Evolutionary conservation across 768 basidiomycete species (phyloP).

Genomic region (Pulveroboletus sp.): DNA sequence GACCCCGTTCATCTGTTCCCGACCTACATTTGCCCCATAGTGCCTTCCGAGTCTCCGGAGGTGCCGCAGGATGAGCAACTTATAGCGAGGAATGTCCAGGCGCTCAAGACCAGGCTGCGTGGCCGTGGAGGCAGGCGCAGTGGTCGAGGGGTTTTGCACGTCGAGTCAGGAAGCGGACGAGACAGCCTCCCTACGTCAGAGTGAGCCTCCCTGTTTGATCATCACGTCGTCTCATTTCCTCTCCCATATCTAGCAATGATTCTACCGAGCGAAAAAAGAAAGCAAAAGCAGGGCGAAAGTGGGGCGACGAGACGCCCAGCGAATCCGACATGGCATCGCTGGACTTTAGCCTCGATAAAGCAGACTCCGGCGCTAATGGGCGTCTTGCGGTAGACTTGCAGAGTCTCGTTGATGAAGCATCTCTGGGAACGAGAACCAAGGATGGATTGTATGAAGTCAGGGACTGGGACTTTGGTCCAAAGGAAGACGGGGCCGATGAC

Average conservation of each 20-base stretch:
- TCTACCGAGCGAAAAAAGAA: slow-evolving; percentile 58
- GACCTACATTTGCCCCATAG: slow-evolving; percentile 22
- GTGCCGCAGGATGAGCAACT: slow-evolving; percentile 74
- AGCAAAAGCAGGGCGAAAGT: slow-evolving; percentile 78
- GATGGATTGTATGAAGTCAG: slow-evolving; percentile 74
- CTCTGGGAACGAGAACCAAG: slow-evolving; percentile 69
- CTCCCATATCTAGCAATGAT: slow-evolving; percentile 52
- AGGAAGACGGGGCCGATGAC: slow-evolving; percentile 41
- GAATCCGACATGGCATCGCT: slow-evolving; percentile 90
- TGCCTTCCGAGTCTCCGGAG: slow-evolving; percentile 46
- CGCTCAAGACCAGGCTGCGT: slow-evolving; percentile 79
- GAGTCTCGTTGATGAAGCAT: slow-evolving; percentile 61
- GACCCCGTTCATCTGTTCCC: not conserved
- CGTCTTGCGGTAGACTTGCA: slow-evolving; percentile 46
- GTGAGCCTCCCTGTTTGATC: slow-evolving; percentile 39
- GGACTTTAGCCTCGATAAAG: slow-evolving; percentile 74
- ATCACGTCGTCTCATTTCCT: not conserved
- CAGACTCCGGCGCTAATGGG: slow-evolving; percentile 31
- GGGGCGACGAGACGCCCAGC: slow-evolving; percentile 78
- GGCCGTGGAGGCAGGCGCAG: slow-evolving; percentile 63
- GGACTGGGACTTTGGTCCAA: slow-evolving; percentile 77
- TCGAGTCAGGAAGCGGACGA: slow-evolving; percentile 49
- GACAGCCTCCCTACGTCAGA: slow-evolving; percentile 67
- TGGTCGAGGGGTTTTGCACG: slow-evolving; percentile 43
- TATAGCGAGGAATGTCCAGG: slow-evolving; percentile 89